These are phyloP conservation scores for Ophiostoma sp. DNA, from an alignment of 2,329 filamentous ascomycete genomes.

Conservation along the genomic window DNA sequence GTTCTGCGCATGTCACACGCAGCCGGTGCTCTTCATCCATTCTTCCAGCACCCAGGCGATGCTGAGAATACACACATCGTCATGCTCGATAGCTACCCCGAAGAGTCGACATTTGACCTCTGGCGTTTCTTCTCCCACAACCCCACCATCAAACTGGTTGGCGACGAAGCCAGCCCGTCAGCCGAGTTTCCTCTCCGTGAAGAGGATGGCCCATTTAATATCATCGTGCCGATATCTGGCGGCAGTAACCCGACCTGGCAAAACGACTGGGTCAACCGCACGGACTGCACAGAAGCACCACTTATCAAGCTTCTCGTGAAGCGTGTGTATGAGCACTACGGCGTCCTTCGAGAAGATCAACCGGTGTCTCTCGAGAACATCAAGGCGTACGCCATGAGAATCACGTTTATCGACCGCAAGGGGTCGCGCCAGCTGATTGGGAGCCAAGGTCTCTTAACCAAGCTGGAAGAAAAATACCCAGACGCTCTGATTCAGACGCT, in stretches of 20 bases:
- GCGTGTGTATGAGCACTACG: slow-evolving; percentile 32
- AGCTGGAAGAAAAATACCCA: slow-evolving; percentile 8
- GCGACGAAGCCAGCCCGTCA: slow-evolving; percentile 22
- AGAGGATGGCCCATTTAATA: slow-evolving; percentile 25
- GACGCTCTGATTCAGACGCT: slow-evolving; percentile 27
- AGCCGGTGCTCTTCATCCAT: background rate
- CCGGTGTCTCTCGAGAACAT: background rate
- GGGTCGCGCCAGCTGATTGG: slow-evolving; percentile 33
- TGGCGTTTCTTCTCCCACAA: slow-evolving; percentile 35
- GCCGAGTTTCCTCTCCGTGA: background rate
- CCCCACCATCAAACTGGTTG: slow-evolving; percentile 30
- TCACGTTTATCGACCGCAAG: slow-evolving; percentile 37
- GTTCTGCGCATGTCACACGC: slow-evolving; percentile 23
- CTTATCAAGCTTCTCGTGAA: slow-evolving; percentile 33
- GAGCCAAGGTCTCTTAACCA: slow-evolving; percentile 29
- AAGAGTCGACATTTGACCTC: slow-evolving; percentile 36
- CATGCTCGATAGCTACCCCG: slow-evolving; percentile 34
- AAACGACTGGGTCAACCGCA: slow-evolving; percentile 35
- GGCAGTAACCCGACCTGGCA: slow-evolving; percentile 41
- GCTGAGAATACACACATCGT: slow-evolving; percentile 26
- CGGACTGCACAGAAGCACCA: slow-evolving; percentile 31
- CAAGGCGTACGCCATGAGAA: slow-evolving; percentile 22
- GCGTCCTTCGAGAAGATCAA: background rate
- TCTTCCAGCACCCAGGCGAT: slow-evolving; percentile 20
- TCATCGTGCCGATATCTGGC: slow-evolving; percentile 39